These are phyloP conservation scores for Leccinum arenicola DNA, from an alignment of 768 basidiomycete genomes.

Conservation along the genomic window DNA sequence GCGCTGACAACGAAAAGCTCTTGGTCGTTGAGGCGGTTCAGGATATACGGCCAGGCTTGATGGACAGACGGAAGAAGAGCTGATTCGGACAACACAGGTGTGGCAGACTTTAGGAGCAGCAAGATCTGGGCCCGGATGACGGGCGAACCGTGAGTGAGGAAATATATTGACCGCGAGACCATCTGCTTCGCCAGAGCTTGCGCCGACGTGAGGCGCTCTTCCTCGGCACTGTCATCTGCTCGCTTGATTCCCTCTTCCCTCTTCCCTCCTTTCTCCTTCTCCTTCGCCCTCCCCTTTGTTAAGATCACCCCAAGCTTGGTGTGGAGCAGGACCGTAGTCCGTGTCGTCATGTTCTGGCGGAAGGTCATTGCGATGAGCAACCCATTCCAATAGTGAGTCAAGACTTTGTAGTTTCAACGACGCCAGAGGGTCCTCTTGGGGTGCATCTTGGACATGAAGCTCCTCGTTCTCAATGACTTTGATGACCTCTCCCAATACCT, in stretches of 20 bases:
- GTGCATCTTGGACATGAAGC: conserved; percentile 23
- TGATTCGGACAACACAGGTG: conserved; percentile 68
- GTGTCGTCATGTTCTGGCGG: conserved; percentile 38
- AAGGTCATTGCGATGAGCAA: conserved; percentile 42
- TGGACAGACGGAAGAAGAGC: conserved; percentile 84
- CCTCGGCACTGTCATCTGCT: conserved; percentile 35
- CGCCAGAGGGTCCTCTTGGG: conserved; percentile 17
- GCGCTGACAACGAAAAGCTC: conserved; percentile 81
- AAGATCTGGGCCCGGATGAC: conserved; percentile 84
- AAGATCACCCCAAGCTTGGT: conserved; percentile 50
- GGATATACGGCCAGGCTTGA: conserved; percentile 89
- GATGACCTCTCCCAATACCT: conserved; percentile 83
- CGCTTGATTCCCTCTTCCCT: not conserved
- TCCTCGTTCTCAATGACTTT: conserved; percentile 67
- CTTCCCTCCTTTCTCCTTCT: conserved; percentile 20
- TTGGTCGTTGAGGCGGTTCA: conserved; percentile 73
- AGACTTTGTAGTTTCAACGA: conserved; percentile 36
- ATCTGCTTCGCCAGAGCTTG: conserved; percentile 83
- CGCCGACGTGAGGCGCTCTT: conserved; percentile 57
- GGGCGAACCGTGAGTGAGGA: conserved; percentile 87
- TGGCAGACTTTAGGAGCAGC: conserved; percentile 66
- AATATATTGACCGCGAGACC: conserved; percentile 81
- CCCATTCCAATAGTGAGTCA: conserved; percentile 64
- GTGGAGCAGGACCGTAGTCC: conserved; percentile 61
- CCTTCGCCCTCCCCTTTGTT: conserved; percentile 25